Evolutionary conservation across 1,284 basidiomycete species (phyloP).

Genomic region (Leccinum huronense): DNA sequence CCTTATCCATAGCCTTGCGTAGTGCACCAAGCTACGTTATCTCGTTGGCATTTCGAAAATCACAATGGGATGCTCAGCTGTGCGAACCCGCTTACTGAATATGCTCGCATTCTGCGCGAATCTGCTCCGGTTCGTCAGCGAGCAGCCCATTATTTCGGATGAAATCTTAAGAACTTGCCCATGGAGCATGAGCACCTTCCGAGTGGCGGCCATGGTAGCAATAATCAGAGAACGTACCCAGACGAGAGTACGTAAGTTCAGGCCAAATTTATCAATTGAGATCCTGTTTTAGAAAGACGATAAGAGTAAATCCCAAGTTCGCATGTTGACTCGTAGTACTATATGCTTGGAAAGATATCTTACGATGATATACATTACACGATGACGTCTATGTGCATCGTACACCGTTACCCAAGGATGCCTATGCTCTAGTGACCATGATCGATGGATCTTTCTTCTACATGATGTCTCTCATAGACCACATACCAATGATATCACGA

Average conservation of each 20-base stretch:
- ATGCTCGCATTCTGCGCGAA: conserved; percentile 81
- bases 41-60: conserved; percentile 6
- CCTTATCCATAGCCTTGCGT: conserved; percentile 65
- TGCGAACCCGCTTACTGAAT: conserved; percentile 74
- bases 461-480: background rate
- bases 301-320: background rate
- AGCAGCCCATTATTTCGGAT: background rate
- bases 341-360: background rate
- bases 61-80: background rate
- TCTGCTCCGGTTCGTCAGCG: conserved; percentile 41
- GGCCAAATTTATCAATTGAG: background rate
- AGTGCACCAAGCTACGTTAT: conserved; percentile 65
- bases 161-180: conserved; percentile 23
- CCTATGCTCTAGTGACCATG: background rate
- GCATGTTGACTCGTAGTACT: background rate
- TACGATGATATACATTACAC: conserved; percentile 5
- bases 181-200: conserved; percentile 36
- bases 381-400: background rate
- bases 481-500: conserved; percentile 5
- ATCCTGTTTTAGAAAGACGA: background rate
- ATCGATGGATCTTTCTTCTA: background rate
- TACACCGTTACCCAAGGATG: conserved; percentile 8
- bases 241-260: background rate
- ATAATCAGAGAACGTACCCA: background rate
- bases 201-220: conserved; percentile 23